These are phyloP conservation scores for Circinella minor DNA, from an alignment of 371 early-diverging fungal species.

Conservation along the genomic window DNA sequence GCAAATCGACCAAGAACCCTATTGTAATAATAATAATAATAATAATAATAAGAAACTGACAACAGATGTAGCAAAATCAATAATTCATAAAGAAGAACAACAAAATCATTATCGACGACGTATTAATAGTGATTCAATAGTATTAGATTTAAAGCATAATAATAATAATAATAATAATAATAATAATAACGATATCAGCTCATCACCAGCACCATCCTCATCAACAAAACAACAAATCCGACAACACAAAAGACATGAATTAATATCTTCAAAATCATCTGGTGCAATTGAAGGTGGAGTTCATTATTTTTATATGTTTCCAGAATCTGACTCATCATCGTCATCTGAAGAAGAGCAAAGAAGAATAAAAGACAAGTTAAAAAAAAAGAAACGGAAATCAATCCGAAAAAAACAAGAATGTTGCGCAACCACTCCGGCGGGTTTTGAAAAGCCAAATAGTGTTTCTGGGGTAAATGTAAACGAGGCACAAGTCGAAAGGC, in stretches of 20 bases:
- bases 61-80: neutral
- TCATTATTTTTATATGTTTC: slow-evolving; percentile 13
- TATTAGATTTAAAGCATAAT: neutral
- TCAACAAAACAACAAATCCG: neutral
- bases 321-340: neutral
- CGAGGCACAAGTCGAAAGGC: slow-evolving; percentile 2
- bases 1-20: neutral
- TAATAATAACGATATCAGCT: neutral
- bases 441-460: slow-evolving; percentile 8
- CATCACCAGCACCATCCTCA: neutral
- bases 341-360: slow-evolving; percentile 1
- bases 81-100: neutral
- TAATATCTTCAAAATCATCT: neutral
- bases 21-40: neutral
- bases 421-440: neutral
- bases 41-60: neutral
- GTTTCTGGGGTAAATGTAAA: neutral
- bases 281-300: neutral
- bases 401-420: neutral
- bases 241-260: neutral
- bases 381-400: slow-evolving; percentile 3
- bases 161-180: neutral
- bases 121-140: neutral
- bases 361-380: neutral
- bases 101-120: neutral